Evolutionary conservation across 805 yeast genomes (phyloP), one percentile per base, ranked within the genome.

Genomic region (Metschnikowia anglica): DNA sequence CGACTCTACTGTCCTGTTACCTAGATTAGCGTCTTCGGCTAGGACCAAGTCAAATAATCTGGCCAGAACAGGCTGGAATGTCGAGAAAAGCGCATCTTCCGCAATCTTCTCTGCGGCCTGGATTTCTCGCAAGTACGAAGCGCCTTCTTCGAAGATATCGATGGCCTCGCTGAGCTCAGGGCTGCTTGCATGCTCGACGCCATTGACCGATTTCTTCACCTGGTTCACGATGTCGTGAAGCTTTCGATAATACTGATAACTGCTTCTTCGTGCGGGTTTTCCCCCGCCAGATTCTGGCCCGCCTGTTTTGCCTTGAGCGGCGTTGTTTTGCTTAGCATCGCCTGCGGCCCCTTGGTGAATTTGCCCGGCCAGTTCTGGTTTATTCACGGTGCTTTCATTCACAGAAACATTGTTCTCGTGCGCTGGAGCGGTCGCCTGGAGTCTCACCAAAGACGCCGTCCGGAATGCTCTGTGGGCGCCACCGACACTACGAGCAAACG

Each of bases 121-220:
- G 41, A 69, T 56, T 35, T 68, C 70, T 28, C 72, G 52, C 44
- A 70, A 55, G 48, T 65, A 70, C 20, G 62, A 46, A 23, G 69
- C 51, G 2, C 74, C 74, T 48, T 70, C 74, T 34, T 68, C 70
- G 38, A 68, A 60, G 35, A 70, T 69, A 24, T 63, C 70, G 19
- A 60, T 43, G 13, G 65, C 51, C 38, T 69, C 75, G 9, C 48
- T 24, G 21, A 65, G 47, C 27, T 57, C 60, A 9, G 34, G 29
- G 12, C 42, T 37, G 5, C 51, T 18, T 6, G 41, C 38, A 24
- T 29, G 33, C 13, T 24, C 8, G 13, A 35, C 29, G 3, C 55
- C 43, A 13, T 52, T 46, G 23, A 65, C 59, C 1, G 68, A 55
- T 4, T 46, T 43, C 8, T 46, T 41, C 34, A 70, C 58, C 48